Evolutionary conservation across 2,329 filamentous ascomycete genomes (phyloP), one percentile per base, ranked within the genome.

Genomic region (Neonectria magnoliae): DNA sequence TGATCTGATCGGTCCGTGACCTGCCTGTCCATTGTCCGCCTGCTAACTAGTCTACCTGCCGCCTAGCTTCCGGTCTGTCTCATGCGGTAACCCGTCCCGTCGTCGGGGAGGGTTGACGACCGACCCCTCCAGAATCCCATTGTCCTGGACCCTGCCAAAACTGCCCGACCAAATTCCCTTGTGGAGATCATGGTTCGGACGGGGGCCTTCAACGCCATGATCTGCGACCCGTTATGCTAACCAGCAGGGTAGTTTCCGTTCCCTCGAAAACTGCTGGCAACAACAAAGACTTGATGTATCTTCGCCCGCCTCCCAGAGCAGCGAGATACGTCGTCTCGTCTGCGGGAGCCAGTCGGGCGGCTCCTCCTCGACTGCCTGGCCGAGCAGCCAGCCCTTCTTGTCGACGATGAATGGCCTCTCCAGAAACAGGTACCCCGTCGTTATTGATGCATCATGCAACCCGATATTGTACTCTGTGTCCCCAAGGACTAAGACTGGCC

Each of bases 151-250:
- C 69, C 70, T 68, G 72, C 63, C 64, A 67, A 67, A 65, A 68
- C 69, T 68, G 72, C 63, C 65, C 72, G 71, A 71, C 72, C 61
- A 74, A 71, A 71, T 73, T 71, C 71, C 72, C 72, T 73, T 74
- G 72, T 73, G 72, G 72, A 74, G 72, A 74, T 74, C 72, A 72
- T 73, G 70, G 72, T 74, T 74, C 72, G 72, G 72, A 74, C 71
- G 69, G 72, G 72, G 72, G 72, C 71, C 54, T 56, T 70, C 71
- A 71, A 70, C 71, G 72, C 72, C 71, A 74, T 74, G 72, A 74
- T 74, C 72, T 74, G 71, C 72, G 69, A 71, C 69, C 72, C 71
- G 68, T 67, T 62, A 72, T 67, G 66, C 71, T 69, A 72, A 65
- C 65, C 61, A 68, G 61, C 69, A 70, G 48, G 71, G 72, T 62